Evolutionary conservation across 768 basidiomycete genomes (phyloP).

Genomic region (Termitomyces sp.): DNA sequence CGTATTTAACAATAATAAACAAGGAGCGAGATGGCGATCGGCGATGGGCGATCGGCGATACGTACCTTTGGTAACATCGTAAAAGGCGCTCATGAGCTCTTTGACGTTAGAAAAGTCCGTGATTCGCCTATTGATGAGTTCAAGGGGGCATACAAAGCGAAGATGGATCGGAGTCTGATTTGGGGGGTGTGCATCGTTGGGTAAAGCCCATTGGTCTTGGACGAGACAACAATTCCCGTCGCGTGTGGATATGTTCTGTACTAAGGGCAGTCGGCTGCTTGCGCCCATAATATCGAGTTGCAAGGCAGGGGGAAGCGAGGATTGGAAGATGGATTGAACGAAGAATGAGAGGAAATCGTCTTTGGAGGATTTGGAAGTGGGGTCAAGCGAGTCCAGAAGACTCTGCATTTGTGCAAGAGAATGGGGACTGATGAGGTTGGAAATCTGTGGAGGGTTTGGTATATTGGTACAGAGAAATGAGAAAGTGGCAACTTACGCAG

Average conservation of each 20-base stretch:
- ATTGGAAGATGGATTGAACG: not conserved
- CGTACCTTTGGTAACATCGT: not conserved
- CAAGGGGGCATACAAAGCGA: not conserved
- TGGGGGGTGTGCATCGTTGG: not conserved
- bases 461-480: not conserved
- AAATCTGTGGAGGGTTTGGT: not conserved
- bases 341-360: not conserved
- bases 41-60: not conserved
- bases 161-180: not conserved
- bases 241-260: not conserved
- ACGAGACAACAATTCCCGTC: not conserved
- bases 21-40: not conserved
- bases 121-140: not conserved
- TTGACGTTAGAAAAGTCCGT: not conserved
- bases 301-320: not conserved
- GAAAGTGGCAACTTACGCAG: not conserved
- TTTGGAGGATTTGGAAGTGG: not conserved
- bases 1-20: not conserved
- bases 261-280: not conserved
- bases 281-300: not conserved
- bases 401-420: not conserved
- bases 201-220: not conserved
- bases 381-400: not conserved
- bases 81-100: not conserved
- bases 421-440: not conserved